Evolutionary conservation across 805 yeast genomes (phyloP).

Genomic region (Candida ficus): DNA sequence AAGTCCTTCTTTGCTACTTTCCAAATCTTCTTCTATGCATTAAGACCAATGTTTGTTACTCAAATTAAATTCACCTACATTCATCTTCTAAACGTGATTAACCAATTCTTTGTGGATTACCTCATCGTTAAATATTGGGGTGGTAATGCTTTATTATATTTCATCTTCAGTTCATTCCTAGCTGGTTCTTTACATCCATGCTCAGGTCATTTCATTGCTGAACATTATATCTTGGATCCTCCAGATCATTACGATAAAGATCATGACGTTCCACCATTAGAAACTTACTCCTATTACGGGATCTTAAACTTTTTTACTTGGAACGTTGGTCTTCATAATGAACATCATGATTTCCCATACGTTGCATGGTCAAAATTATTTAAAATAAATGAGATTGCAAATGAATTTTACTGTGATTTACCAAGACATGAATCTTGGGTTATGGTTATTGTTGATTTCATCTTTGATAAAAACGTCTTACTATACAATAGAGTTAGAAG

Average conservation of each 20-base stretch:
- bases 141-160: conserved; percentile 54
- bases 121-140: conserved; percentile 61
- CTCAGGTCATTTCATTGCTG: conserved; percentile 96
- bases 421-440: conserved; percentile 79
- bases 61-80: conserved; percentile 67
- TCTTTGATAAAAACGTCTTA: conserved; percentile 59
- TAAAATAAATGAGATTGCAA: conserved; percentile 56
- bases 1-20: conserved; percentile 87
- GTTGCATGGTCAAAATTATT: conserved; percentile 85
- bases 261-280: conserved; percentile 52
- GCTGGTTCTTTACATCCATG: conserved; percentile 93
- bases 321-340: conserved; percentile 93
- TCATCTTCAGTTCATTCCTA: conserved; percentile 70
- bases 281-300: conserved; percentile 89
- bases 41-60: conserved; percentile 84
- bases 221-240: conserved; percentile 75
- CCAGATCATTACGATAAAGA: conserved; percentile 28
- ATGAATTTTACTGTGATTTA: conserved; percentile 76
- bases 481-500: conserved; percentile 84
- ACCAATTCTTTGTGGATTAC: conserved; percentile 55
- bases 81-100: conserved; percentile 59
- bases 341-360: conserved; percentile 94
- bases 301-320: conserved; percentile 70
- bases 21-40: conserved; percentile 84
- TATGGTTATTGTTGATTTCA: conserved; percentile 67